Base-by-base conservation (phyloP, 805 yeast species). In the Saturnispora sanitii region DNA sequence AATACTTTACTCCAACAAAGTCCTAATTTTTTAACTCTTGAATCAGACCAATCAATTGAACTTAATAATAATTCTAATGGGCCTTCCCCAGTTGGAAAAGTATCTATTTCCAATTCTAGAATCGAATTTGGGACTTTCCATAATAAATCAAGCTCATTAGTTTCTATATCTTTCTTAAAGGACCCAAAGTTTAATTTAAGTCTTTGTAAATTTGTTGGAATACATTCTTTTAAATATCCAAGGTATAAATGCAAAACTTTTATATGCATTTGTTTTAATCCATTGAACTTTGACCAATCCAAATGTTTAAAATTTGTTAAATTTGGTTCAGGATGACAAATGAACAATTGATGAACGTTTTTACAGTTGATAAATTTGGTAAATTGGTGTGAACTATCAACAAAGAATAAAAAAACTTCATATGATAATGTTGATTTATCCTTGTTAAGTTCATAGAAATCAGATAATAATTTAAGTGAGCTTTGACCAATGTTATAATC, bases 1-100 rank as follows among this genome's bases (percentile, higher is more conserved):
- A 40, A 40, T 6, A 34, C 38, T 18, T 34, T 40, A 20, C 34
- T 40, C 42, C 42, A 40, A 25, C 42, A 40, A 34, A 40, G 42
- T 6, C 35, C 11, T 23, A 40, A 22, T 21, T 40, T 40, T 8
- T 35, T 33, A 15, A 40, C 38, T 5, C 19, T 18, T 7, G 42
- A 21, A 13, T 21, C 16, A 6, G 25, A 28, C 42, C 42, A 40
- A 34, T 40, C 23, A 17, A 33, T n/a, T 5, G 19, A 6, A 8
- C 33, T 18, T 9, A 40, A 22, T 11, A 40, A 29, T 4, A 28
- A 22, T 28, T 40, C 42, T 20, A 40, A 17, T 6, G 42, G 42
- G 8, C 34, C 33, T 9, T 40, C 42, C 4, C 42, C 42, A 4
- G 42, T 34, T 8, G 42, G 42, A 11, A 40, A 40, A 9, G 42